Evolutionary conservation across 148 eudicot species (phyloP).

Genomic region (Chenopodium quinoa): DNA sequence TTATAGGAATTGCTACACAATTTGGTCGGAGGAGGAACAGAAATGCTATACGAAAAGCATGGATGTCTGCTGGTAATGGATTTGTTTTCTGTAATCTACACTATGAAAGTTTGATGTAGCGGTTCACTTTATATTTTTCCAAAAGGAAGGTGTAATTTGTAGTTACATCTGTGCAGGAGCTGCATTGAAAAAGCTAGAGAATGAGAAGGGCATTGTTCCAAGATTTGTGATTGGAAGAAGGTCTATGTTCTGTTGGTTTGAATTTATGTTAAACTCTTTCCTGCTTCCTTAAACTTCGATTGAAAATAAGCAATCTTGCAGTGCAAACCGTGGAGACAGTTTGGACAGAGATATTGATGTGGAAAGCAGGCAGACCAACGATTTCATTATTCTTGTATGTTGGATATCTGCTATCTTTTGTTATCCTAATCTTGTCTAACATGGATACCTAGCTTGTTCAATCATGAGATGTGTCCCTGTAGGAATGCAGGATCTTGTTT

Average conservation of each 20-base stretch:
- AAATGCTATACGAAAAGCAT: slow-evolving; percentile 85
- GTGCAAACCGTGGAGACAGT: slow-evolving; percentile 58
- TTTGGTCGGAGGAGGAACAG: slow-evolving; percentile 76
- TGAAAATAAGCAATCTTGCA: slow-evolving; percentile 36
- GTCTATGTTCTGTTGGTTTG: slow-evolving; percentile 36
- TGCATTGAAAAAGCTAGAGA: slow-evolving; percentile 53
- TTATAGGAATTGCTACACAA: slow-evolving; percentile 63
- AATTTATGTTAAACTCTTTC: background rate
- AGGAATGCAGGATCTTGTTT: background rate
- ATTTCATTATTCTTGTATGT: slow-evolving; percentile 66
- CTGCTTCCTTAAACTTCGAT: slow-evolving; percentile 17
- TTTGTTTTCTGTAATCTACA: background rate
- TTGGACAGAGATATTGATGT: slow-evolving; percentile 57
- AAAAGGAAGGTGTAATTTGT: background rate
- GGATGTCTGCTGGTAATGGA: slow-evolving; percentile 78
- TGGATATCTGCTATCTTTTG: background rate
- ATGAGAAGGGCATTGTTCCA: slow-evolving; percentile 73
- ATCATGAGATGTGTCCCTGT: background rate
- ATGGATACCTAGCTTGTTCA: background rate
- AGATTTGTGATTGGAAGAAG: slow-evolving; percentile 92
- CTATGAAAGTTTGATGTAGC: background rate
- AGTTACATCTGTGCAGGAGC: slow-evolving; percentile 42
- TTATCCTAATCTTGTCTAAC: background rate
- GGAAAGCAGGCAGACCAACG: slow-evolving; percentile 48
- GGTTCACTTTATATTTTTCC: background rate